These are phyloP conservation scores for Coemansia sp. DNA, from an alignment of 192 early-diverging fungal species.

Conservation along the genomic window DNA sequence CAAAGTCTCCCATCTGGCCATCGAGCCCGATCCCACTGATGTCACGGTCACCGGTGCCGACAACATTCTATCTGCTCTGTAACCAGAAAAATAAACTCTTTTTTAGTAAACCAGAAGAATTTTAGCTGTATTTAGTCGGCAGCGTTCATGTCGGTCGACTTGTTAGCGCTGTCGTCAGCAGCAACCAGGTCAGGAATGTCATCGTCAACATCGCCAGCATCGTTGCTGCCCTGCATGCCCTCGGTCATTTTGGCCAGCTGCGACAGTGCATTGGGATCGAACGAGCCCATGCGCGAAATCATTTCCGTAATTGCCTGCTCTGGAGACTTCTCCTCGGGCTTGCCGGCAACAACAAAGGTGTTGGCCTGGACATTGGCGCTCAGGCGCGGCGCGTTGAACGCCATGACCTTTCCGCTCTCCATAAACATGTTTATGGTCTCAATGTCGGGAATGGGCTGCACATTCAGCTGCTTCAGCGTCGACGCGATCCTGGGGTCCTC, in stretches of 20 bases:
- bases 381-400: slow-evolving; percentile 85
- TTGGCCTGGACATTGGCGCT: slow-evolving; percentile 80
- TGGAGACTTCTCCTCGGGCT: slow-evolving; percentile 56
- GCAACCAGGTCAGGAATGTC: slow-evolving; percentile 94
- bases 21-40: slow-evolving; percentile 55
- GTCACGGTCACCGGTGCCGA: slow-evolving; percentile 58
- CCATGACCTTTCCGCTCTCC: slow-evolving; percentile 86
- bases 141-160: slow-evolving; percentile 48
- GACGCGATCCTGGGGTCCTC: slow-evolving; percentile 95
- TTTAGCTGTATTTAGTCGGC: slow-evolving; percentile 24
- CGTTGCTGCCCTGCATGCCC: slow-evolving; percentile 67
- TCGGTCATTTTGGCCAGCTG: slow-evolving; percentile 85
- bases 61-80: slow-evolving; percentile 57
- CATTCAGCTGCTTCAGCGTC: slow-evolving; percentile 87
- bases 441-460: slow-evolving; percentile 78
- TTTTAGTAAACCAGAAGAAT: neutral
- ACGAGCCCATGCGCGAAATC: slow-evolving; percentile 59
- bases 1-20: slow-evolving; percentile 64
- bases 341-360: slow-evolving; percentile 94
- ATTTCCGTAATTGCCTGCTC: slow-evolving; percentile 49
- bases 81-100: slow-evolving; percentile 2
- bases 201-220: slow-evolving; percentile 72
- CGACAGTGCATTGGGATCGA: slow-evolving; percentile 83
- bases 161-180: slow-evolving; percentile 59
- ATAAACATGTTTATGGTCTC: slow-evolving; percentile 99